Evolutionary conservation across 2,329 filamentous ascomycete genomes (phyloP).

Genomic region (Shiraia bambusicola): DNA sequence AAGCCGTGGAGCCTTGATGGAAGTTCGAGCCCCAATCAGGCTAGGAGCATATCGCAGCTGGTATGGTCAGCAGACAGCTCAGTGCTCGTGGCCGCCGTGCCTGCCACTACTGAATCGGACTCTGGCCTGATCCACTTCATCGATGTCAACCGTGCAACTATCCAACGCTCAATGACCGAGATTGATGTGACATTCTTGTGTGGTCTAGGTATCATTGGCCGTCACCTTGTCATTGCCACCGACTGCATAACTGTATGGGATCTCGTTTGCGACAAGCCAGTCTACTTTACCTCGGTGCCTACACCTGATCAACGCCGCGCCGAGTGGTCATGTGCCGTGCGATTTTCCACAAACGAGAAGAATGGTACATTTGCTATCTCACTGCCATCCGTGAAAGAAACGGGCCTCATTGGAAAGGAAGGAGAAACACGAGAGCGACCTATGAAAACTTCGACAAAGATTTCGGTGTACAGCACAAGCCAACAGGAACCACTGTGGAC

Average conservation of each 20-base stretch:
- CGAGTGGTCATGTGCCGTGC: conserved; percentile 48
- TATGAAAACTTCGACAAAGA: conserved; percentile 44
- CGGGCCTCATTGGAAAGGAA: too few species aligned
- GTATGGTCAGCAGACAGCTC: conserved; percentile 63
- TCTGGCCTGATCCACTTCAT: conserved; percentile 72
- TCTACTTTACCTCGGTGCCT: conserved; percentile 63
- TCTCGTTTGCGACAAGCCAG: conserved; percentile 73
- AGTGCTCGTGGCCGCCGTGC: conserved; percentile 37
- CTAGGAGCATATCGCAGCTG: conserved; percentile 61
- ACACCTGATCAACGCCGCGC: conserved; percentile 33
- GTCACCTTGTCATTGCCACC: conserved; percentile 74
- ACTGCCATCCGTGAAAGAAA: conserved; percentile 15
- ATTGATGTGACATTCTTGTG: conserved; percentile 67
- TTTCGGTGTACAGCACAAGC: conserved; percentile 68
- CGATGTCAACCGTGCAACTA: conserved; percentile 66
- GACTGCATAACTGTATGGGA: conserved; percentile 78
- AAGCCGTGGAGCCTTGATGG: conserved; percentile 44
- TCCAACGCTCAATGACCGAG: conserved; percentile 67
- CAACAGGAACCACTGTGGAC: conserved; percentile 61
- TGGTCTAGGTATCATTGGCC: conserved; percentile 70
- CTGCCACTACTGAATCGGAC: conserved; percentile 44
- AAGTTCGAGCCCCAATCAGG: conserved; percentile 24
- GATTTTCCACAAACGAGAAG: conserved; percentile 70
- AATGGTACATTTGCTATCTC: conserved; percentile 49
- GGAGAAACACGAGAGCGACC: too few species aligned